Conservation (phyloP, 441 rosid genomes). For the Gossypium schwendimanii region DNA sequence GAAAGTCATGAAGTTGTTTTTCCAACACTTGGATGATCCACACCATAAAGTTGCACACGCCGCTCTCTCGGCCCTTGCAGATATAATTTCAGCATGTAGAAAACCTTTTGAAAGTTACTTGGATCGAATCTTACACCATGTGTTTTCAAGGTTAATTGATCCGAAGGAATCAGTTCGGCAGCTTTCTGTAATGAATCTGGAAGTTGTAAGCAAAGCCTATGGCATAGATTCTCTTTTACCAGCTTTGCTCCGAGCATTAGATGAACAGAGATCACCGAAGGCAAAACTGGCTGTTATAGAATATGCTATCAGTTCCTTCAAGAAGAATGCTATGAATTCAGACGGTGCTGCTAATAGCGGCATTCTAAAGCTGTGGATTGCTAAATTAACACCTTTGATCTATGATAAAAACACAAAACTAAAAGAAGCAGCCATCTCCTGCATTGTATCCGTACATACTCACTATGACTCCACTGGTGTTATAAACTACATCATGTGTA, state of each 20-base stretch:
- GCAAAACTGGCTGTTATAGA: constrained; percentile 96
- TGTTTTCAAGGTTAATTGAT: constrained; percentile 86
- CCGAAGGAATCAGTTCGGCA: constrained; percentile 93
- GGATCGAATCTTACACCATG: constrained; percentile 89
- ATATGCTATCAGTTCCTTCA: constrained; percentile 77
- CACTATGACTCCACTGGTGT: constrained; percentile 79
- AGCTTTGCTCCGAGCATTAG: constrained; percentile 88
- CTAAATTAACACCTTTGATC: constrained; percentile 72
- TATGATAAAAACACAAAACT: constrained; percentile 86
- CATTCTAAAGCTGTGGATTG: constrained; percentile 88
- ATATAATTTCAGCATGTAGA: constrained; percentile 76
- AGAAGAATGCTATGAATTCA: constrained; percentile 60
- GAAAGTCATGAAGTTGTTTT: constrained; percentile 95
- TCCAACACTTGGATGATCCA: constrained; percentile 96
- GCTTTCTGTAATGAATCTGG: constrained; percentile 76
- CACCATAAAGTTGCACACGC: constrained; percentile 99
- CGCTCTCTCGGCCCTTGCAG: constrained; percentile 87
- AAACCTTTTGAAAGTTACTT: constrained; percentile 92
- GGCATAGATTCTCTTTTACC: constrained; percentile 82
- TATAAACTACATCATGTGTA: constrained; percentile 79
- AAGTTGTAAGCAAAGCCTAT: constrained; percentile 81
- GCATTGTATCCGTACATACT: constrained; percentile 83
- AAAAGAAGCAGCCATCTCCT: constrained; percentile 83
- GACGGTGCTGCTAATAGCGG: constrained; percentile 84
- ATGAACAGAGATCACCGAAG: constrained; percentile 97